Percentiles rank a stretch among this genome's conserved stretches.
Conservation (phyloP, 805 yeast genomes). For the Huiozyma sinensis region DNA sequence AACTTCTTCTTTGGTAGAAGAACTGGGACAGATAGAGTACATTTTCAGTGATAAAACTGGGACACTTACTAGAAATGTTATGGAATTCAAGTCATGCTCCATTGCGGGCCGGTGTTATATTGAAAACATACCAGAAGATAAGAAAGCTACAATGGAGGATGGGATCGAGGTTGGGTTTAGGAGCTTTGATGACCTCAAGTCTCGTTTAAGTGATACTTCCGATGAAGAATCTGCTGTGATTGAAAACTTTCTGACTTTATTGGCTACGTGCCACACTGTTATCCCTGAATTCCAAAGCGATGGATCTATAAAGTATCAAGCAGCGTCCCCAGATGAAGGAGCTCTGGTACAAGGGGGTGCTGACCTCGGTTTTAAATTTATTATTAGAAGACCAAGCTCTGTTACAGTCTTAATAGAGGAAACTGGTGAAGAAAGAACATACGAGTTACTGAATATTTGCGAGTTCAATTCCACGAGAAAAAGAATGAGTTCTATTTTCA, state of each 20-base stretch:
- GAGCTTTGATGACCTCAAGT: slow-evolving; percentile 52
- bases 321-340: slow-evolving; percentile 99
- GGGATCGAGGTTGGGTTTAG: slow-evolving; percentile 76
- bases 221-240: slow-evolving; percentile 40
- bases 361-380: slow-evolving; percentile 70
- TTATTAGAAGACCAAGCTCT: slow-evolving; percentile 74
- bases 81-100: slow-evolving; percentile 92
- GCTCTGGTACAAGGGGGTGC: slow-evolving; percentile 98
- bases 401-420: slow-evolving; percentile 51
- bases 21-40: slow-evolving; percentile 91
- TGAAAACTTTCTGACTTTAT: slow-evolving; percentile 67
- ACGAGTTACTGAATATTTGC: slow-evolving; percentile 79
- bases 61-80: slow-evolving; percentile 86
- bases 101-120: slow-evolving; percentile 89
- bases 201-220: slow-evolving; percentile 34
- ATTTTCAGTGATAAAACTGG: slow-evolving; percentile 97
- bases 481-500: slow-evolving; percentile 90
- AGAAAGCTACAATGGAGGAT: slow-evolving; percentile 56
- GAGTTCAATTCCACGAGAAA: slow-evolving; percentile 96
- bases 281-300: slow-evolving; percentile 72
- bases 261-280: slow-evolving; percentile 94
- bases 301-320: slow-evolving; percentile 80
- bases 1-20: slow-evolving; percentile 93
- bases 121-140: slow-evolving; percentile 85
- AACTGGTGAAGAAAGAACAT: slow-evolving; percentile 43